A percentile compares a stretch with the other conserved stretches of the same genome.
Conservation (phyloP, 371 early-diverging fungal species). For the Entomophthora muscae region DNA sequence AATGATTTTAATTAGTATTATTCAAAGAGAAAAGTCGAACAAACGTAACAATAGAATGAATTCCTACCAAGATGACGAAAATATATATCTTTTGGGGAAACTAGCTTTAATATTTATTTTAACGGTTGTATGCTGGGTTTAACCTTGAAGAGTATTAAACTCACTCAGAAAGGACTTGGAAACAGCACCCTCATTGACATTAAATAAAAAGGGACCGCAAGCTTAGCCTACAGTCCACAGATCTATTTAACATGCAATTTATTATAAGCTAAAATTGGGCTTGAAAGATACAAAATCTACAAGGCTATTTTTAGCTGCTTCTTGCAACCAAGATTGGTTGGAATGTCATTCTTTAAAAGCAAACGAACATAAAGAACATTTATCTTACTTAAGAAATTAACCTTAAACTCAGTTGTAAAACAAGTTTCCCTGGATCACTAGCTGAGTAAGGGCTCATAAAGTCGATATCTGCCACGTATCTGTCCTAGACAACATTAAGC, state of each 20-base stretch:
- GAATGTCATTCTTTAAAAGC: neutral
- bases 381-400: neutral
- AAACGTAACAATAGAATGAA: too few species aligned
- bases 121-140: neutral
- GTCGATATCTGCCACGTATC: neutral
- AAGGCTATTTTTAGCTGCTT: neutral
- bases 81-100: too few species aligned
- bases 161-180: neutral
- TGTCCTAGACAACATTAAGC: neutral
- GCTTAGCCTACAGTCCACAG: neutral
- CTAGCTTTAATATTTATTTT: too few species aligned
- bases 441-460: neutral
- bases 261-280: neutral
- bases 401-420: neutral
- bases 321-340: neutral
- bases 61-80: too few species aligned
- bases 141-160: neutral
- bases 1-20: too few species aligned
- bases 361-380: neutral
- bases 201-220: neutral
- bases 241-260: neutral
- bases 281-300: neutral
- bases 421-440: neutral
- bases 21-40: too few species aligned
- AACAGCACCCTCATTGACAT: neutral